phyloP scores from a whole-genome alignment of 495 filamentous ascomycete genomes.

The Podospora anserina region DNA sequence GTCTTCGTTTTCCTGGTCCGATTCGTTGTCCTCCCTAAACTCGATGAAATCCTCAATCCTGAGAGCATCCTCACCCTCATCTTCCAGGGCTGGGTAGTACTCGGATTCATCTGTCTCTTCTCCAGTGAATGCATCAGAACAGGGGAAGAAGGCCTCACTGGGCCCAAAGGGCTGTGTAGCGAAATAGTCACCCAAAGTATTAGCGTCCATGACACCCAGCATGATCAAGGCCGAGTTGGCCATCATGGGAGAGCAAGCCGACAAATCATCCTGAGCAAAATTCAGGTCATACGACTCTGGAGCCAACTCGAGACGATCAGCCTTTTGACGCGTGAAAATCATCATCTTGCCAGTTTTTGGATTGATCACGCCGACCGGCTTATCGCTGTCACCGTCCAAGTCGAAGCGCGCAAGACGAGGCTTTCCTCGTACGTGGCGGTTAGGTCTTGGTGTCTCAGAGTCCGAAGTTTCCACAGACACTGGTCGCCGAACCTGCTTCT shows the following conservation, averaged over 20 bases:
- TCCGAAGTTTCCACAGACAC: slow-evolving; percentile 40
- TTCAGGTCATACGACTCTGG: slow-evolving; percentile 46
- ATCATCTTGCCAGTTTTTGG: slow-evolving; percentile 67
- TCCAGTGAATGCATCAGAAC: slow-evolving; percentile 46
- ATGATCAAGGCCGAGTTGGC: slow-evolving; percentile 69
- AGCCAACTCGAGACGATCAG: slow-evolving; percentile 41
- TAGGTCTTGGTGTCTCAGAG: slow-evolving; percentile 42
- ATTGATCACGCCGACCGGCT: slow-evolving; percentile 71
- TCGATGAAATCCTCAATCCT: slow-evolving; percentile 71
- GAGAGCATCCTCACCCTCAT: slow-evolving; percentile 61
- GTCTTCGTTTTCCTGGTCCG: slow-evolving; percentile 28
- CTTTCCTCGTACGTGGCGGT: slow-evolving; percentile 38
- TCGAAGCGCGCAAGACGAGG: slow-evolving; percentile 54
- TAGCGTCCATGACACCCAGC: slow-evolving; percentile 64
- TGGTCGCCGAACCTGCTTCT: slow-evolving; percentile 49
- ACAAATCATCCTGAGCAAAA: slow-evolving; percentile 43
- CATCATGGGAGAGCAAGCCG: slow-evolving; percentile 57
- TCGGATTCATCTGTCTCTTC: slow-evolving; percentile 35
- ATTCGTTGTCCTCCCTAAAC: slow-evolving; percentile 56
- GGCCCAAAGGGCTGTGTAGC: slow-evolving; percentile 63
- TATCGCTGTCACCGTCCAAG: slow-evolving; percentile 55
- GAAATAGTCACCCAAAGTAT: slow-evolving; percentile 55
- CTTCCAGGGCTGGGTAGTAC: slow-evolving; percentile 42
- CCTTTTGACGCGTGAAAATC: slow-evolving; percentile 52
- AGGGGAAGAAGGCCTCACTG: slow-evolving; percentile 68